Conservation (phyloP, 2,329 filamentous ascomycete genomes). For the Verruconis gallopava region DNA sequence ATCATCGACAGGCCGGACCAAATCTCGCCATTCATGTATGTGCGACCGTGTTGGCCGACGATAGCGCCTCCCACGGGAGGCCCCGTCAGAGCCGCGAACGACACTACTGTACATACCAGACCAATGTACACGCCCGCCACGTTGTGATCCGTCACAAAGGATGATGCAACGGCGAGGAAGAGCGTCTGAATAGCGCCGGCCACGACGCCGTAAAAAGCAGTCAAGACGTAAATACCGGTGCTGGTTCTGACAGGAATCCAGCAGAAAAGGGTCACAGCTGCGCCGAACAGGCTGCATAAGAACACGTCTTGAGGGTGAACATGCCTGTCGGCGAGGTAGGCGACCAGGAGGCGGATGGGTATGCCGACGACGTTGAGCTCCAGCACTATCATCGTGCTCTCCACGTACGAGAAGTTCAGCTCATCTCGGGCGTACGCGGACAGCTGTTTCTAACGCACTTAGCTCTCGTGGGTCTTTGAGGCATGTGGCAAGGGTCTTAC, state of each 20-base stretch:
- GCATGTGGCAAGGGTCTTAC: too few relatives aligned
- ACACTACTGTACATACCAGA: constrained; percentile 3
- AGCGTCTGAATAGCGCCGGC: constrained; percentile 33
- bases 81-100: constrained; percentile 2
- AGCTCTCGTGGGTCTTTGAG: too few relatives aligned
- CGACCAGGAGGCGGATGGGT: constrained; percentile 39
- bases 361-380: constrained; percentile 46
- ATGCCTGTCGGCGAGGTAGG: constrained; percentile 39
- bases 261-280: constrained; percentile 38
- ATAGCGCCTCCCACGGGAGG: neutral
- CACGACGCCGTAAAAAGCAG: constrained; percentile 32
- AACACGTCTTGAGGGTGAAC: constrained; percentile 44
- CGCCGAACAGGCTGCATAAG: constrained; percentile 35
- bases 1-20: too few relatives aligned
- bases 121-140: constrained; percentile 4
- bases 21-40: neutral
- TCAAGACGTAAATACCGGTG: constrained; percentile 30
- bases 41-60: too few relatives aligned
- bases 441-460: too few relatives aligned
- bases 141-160: constrained; percentile 29
- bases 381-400: too few relatives aligned
- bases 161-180: constrained; percentile 30
- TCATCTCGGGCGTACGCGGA: too few relatives aligned
- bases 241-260: constrained; percentile 40
- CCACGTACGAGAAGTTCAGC: too few relatives aligned